Percentiles rank a stretch among this genome's conserved stretches.
phyloP scores from a whole-genome alignment of 2,329 filamentous ascomycete genomes.

The Scortechinia acanthostroma region DNA sequence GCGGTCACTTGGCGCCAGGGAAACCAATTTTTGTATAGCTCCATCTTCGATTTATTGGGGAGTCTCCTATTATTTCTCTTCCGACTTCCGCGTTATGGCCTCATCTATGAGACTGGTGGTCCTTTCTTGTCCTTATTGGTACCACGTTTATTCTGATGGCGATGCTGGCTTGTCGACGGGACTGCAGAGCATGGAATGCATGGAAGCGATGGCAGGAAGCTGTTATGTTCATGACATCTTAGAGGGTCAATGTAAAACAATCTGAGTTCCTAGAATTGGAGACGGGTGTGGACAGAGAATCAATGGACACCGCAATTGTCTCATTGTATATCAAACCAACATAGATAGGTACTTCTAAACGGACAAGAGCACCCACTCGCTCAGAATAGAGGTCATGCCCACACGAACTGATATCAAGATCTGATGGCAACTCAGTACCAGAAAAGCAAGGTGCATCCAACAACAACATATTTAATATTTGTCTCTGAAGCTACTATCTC shows the following conservation, averaged over 20 bases:
- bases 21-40: not conserved
- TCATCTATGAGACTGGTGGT: not conserved
- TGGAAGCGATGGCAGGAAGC: not conserved
- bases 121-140: not conserved
- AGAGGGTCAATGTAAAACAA: conserved; percentile 2
- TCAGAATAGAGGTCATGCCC: no score
- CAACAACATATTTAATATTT: no score
- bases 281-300: no score
- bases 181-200: not conserved
- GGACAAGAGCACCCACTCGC: no score
- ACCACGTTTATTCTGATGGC: not conserved
- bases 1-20: not conserved
- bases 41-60: not conserved
- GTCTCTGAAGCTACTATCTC: no score
- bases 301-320: no score
- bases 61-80: not conserved
- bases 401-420: no score
- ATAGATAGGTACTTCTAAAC: no score
- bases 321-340: no score
- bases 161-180: not conserved
- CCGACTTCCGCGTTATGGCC: not conserved
- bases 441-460: no score
- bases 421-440: no score
- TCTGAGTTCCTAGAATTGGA: no score
- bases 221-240: not conserved